These are phyloP conservation scores for Penicillium thymicola DNA, from an alignment of 2,329 filamentous ascomycete genomes.

Conservation along the genomic window DNA sequence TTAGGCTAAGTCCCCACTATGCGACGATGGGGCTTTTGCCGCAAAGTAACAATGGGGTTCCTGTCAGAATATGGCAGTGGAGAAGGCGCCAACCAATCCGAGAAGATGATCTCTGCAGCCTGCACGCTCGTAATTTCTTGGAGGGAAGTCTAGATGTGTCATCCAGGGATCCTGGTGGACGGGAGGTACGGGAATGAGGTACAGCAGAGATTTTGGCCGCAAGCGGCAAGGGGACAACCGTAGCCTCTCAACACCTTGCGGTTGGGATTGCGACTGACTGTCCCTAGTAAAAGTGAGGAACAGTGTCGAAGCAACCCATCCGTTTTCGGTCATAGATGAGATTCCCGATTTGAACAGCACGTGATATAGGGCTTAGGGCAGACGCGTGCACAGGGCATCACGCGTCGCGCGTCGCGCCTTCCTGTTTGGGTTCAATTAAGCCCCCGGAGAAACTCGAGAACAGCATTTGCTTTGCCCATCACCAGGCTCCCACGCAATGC, in stretches of 20 bases:
- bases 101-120: background rate
- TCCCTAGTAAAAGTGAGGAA: background rate
- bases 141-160: constrained; percentile 16
- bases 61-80: background rate
- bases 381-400: constrained; percentile 9
- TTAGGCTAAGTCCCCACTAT: background rate
- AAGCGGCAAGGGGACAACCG: constrained; percentile 9
- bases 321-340: constrained; percentile 9
- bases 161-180: constrained; percentile 12
- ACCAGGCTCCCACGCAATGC: constrained; percentile 27
- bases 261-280: background rate
- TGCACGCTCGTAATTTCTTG: background rate
- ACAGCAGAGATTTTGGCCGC: constrained; percentile 9
- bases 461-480: background rate
- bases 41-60: background rate
- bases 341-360: background rate
- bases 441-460: background rate
- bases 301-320: constrained; percentile 1
- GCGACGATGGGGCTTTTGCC: background rate
- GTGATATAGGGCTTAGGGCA: constrained; percentile 26
- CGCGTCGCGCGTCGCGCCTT: constrained; percentile 26
- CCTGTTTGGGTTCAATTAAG: constrained; percentile 20
- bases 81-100: background rate
- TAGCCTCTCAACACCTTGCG: background rate
- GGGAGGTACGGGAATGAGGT: constrained; percentile 13